Base-by-base conservation (phyloP, 345 rosid genomes). In the Citrus maxima region DNA sequence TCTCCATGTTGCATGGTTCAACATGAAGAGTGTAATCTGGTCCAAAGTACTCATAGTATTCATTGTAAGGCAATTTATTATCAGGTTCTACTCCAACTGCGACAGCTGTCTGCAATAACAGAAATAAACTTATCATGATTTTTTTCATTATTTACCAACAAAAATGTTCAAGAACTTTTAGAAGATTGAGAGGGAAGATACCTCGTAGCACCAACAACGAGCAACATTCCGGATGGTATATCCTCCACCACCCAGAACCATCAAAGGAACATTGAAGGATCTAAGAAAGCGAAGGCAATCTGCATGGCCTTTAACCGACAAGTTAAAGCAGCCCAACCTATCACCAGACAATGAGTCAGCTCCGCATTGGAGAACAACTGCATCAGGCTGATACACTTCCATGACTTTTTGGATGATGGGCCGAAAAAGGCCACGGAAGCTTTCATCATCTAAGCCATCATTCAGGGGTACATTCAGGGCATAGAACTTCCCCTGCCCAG, bases 161-260 rank as follows among this genome's bases (percentile, higher is more conserved):
- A 37, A 4, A 24, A 37, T 8, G 22, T 10, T 67, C 19, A 28
- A 24, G 73, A 7, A 37, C 28, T 67, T 55, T 38, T 27, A 56
- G 67, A 25, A 75, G 69, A 70, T 80, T 62, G 56, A 62, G 75
- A 40, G 9, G 42, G 81, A 75, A 83, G 76, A 94, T 46, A 46
- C 99, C 98, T 96, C 98, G 42, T 94, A 96, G 86, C 98, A 93
- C 98, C 99, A 96, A 83, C 99, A 96, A 66, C 98, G 98, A 38
- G 99, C 97, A 68, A 96, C 99, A 85, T 96, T 96, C 74, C 99
- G 86, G 76, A 96, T 94, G 24, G 99, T 96, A 82, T 96, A 96
- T 35, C 99, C 99, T 74, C 99, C 99, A 62, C 99, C 99, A 81
- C 99, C 99, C 88, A 96, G 85, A 27, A 94, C 94, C 99, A 96